Conservation (phyloP, 2,329 filamentous ascomycete genomes). For the Fusarium globosum region DNA sequence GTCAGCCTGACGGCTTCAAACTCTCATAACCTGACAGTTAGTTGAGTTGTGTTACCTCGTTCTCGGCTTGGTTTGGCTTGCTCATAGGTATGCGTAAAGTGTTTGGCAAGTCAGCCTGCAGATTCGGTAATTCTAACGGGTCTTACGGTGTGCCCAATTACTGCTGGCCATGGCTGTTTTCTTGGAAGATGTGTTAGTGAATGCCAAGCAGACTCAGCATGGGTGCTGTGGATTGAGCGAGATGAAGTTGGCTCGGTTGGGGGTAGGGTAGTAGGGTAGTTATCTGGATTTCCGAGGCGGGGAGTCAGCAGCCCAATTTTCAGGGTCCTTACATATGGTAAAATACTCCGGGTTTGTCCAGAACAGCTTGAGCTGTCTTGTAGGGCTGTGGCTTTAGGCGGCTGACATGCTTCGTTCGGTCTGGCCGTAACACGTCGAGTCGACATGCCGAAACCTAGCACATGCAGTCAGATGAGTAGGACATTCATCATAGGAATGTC, state of each 20-base stretch:
- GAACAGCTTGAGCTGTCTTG: slow-evolving; percentile 1
- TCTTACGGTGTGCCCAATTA: background rate
- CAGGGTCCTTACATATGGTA: background rate
- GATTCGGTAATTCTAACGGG: background rate
- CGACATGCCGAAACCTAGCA: background rate
- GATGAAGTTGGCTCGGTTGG: slow-evolving; percentile 22
- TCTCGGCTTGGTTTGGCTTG: background rate
- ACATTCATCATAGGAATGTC: slow-evolving; percentile 4
- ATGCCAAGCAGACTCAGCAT: slow-evolving; percentile 25
- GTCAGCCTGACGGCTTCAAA: background rate
- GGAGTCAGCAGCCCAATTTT: slow-evolving; percentile 9
- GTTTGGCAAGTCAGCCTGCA: background rate
- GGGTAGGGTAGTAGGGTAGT: background rate
- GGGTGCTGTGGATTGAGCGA: slow-evolving; percentile 9
- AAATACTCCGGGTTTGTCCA: background rate
- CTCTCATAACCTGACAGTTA: background rate
- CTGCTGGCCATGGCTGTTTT: background rate
- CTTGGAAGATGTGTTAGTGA: background rate
- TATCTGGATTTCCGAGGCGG: background rate
- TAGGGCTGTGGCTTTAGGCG: slow-evolving; percentile 35
- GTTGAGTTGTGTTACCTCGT: background rate
- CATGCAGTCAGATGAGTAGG: slow-evolving; percentile 39
- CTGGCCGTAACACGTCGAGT: slow-evolving; percentile 22
- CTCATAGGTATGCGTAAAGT: background rate
- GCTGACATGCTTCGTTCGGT: slow-evolving; percentile 40